Percentiles rank a stretch among this genome's conserved stretches.
These are phyloP conservation scores for Alternaria solani DNA, from an alignment of 2,329 filamentous ascomycete species.

Conservation along the genomic window DNA sequence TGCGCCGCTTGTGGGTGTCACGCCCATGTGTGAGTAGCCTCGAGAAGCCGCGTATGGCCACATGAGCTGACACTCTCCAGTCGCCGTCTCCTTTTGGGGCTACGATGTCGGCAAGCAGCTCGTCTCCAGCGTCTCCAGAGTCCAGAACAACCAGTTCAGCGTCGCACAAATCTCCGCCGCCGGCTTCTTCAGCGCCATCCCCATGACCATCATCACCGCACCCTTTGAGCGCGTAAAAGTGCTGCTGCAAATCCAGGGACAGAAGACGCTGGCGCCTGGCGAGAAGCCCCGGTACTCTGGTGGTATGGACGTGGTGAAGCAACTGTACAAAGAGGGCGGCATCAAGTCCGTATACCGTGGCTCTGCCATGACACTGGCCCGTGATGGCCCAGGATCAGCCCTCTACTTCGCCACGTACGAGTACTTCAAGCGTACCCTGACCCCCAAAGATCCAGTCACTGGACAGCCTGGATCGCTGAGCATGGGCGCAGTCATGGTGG, in stretches of 20 bases:
- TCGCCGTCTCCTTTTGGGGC: conserved; percentile 77
- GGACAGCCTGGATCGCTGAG: conserved; percentile 82
- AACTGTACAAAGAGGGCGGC: conserved; percentile 91
- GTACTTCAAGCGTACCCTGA: conserved; percentile 87
- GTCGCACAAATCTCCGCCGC: conserved; percentile 90
- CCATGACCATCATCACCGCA: conserved; percentile 97
- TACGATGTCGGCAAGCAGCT: conserved; percentile 95
- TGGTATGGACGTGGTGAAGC: conserved; percentile 87
- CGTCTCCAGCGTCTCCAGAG: conserved; percentile 72
- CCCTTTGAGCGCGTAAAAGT: conserved; percentile 99
- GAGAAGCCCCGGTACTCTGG: conserved; percentile 93
- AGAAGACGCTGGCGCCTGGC: conserved; percentile 82
- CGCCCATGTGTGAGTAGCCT: conserved; percentile 88
- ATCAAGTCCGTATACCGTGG: conserved; percentile 92
- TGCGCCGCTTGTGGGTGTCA: conserved; percentile 92
- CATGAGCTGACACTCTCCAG: conserved; percentile 46
- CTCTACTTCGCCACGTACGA: conserved; percentile 99
- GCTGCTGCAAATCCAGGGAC: conserved; percentile 95
- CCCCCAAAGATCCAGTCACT: conserved; percentile 75
- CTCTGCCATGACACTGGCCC: conserved; percentile 85
- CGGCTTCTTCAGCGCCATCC: conserved; percentile 93
- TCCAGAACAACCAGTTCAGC: conserved; percentile 74
- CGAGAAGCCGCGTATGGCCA: not conserved
- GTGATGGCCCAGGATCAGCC: conserved; percentile 90
- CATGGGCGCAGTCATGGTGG: conserved; percentile 81